A percentile compares a stretch with the other conserved stretches of the same genome.
These are phyloP conservation scores for Royoungia palumana DNA, from an alignment of 768 basidiomycete species.

Conservation along the genomic window DNA sequence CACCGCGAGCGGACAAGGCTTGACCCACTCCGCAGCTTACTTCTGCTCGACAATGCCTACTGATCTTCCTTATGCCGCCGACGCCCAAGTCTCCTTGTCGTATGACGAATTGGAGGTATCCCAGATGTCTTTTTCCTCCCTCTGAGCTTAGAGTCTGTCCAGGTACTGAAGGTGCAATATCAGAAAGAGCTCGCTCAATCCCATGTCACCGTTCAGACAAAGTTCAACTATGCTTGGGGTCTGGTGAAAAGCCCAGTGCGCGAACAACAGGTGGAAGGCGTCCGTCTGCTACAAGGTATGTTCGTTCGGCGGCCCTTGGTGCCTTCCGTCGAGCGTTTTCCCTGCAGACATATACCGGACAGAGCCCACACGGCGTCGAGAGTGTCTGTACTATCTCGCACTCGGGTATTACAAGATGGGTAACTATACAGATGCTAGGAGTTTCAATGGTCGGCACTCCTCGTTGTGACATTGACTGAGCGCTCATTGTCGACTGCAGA, in stretches of 20 bases:
- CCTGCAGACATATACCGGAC: conserved; percentile 82
- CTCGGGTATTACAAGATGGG: conserved; percentile 96
- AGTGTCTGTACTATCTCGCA: conserved; percentile 95
- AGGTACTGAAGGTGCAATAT: conserved; percentile 88
- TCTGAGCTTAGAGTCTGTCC: neutral
- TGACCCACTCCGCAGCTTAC: conserved; percentile 11
- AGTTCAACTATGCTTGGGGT: conserved; percentile 98
- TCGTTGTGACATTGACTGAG: neutral
- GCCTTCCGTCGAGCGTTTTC: conserved; percentile 5
- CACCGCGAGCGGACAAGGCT: conserved; percentile 2
- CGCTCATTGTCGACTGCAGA: conserved; percentile 41
- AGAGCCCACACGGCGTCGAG: conserved; percentile 82
- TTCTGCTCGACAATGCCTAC: conserved; percentile 50
- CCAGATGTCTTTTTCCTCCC: neutral
- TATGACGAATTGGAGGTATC: conserved; percentile 89
- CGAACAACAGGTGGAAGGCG: conserved; percentile 89
- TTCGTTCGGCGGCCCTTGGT: conserved; percentile 7
- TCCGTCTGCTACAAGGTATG: conserved; percentile 83
- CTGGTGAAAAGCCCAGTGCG: conserved; percentile 85
- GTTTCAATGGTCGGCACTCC: conserved; percentile 76
- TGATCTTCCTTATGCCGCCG: conserved; percentile 93
- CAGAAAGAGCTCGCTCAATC: conserved; percentile 80
- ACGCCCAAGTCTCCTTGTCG: conserved; percentile 83
- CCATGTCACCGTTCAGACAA: conserved; percentile 90
- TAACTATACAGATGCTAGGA: conserved; percentile 88